These are phyloP conservation scores for Mycena chlorophos DNA, from an alignment of 768 basidiomycete species.

Conservation along the genomic window DNA sequence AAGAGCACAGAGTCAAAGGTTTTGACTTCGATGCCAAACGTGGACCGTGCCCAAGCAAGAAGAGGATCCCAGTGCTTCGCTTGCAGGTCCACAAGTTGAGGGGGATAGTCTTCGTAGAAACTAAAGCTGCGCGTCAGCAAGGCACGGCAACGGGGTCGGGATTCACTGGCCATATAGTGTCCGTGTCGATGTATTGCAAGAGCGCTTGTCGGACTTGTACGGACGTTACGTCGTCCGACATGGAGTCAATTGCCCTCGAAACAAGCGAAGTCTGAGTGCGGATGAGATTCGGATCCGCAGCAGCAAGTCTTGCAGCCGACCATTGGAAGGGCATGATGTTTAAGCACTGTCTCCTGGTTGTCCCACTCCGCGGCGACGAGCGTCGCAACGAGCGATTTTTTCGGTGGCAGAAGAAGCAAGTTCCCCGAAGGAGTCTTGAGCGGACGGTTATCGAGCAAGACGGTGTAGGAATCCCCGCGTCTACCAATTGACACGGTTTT, in stretches of 20 bases:
- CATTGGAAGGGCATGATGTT: constrained; percentile 89
- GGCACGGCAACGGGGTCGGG: background rate
- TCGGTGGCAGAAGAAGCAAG: constrained; percentile 64
- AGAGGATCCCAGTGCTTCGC: constrained; percentile 86
- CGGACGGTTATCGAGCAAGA: constrained; percentile 80
- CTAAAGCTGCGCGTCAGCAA: constrained; percentile 38
- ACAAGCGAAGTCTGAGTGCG: constrained; percentile 78
- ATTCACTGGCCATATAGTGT: constrained; percentile 77
- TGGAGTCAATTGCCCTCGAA: constrained; percentile 84
- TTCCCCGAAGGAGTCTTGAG: constrained; percentile 90
- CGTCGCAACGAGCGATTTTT: constrained; percentile 72
- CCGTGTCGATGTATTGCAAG: constrained; percentile 88
- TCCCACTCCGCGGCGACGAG: constrained; percentile 97
- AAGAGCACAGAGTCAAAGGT: constrained; percentile 73
- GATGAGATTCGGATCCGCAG: constrained; percentile 10
- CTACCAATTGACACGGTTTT: constrained; percentile 80
- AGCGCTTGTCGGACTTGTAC: constrained; percentile 66
- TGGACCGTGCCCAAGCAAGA: constrained; percentile 70
- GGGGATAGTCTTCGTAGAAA: constrained; percentile 81
- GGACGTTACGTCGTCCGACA: constrained; percentile 57
- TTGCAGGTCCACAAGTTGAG: constrained; percentile 75
- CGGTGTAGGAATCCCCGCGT: constrained; percentile 49
- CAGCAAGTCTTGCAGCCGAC: constrained; percentile 43
- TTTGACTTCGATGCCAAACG: constrained; percentile 66
- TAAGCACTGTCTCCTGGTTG: constrained; percentile 80